Evolutionary conservation across 257 asterid species (phyloP), one percentile per base, ranked within the genome.

Genomic region (Perilla frutescens): DNA sequence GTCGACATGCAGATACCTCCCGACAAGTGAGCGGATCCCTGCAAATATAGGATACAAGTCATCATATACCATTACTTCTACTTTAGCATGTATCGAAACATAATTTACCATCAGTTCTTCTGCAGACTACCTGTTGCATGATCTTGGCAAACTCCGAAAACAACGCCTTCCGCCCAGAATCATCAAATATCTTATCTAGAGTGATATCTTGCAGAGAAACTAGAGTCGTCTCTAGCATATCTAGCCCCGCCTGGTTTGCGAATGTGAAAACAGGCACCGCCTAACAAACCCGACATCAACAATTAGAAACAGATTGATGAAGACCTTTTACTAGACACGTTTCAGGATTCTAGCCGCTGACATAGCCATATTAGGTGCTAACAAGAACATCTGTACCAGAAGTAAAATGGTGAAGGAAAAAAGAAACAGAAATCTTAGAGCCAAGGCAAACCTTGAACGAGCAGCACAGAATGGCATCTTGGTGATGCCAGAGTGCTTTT

Each of bases 381-480:
- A 20, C 26, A 20, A 20, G 26, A 20, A 20, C 26, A 20, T 20
- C 1, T 20, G 26, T 20, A 20, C 26, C 1, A 51, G n/a, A 20
- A 8, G 31, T 4, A 20, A 12, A 4, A 7, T 6, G n/a, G 37
- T 4, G n/a, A 29, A 7, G 3, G 58, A 7, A 41, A 50, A 8
- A 6, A n/a, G 7, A 43, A 58, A 26, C 8, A 43, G 4, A 8
- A 62, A 5, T 53, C 12, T 34, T 4, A 41, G 51, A 45, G 57
- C 48, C 6, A n/a, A 20, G 4, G 8, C 3, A 41, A 79, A 95
- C 99, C 98, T 92, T 90, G 80, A 92, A 66, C 1, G 99, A 92
- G 90, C 99, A 96, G 83, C 99, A 96, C 54, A 96, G 77, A 32
- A 96, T 84, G 66, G 99, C 96, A 61, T 96, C 99, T 59, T 88